phyloP scores from a whole-genome alignment of 345 rosid species.

The Leavenworthia alabamica region DNA sequence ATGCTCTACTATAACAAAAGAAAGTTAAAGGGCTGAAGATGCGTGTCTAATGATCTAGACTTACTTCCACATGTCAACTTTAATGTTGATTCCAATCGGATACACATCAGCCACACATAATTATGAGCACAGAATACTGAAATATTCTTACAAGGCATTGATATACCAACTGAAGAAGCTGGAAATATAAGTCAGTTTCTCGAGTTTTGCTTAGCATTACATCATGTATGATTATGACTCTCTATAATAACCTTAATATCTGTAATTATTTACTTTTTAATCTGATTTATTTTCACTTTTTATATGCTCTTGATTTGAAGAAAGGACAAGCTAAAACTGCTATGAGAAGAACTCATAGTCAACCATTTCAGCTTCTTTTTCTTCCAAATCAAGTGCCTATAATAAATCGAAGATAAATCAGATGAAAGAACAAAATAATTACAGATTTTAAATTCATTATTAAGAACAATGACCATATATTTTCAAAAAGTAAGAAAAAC shows the following conservation, averaged over 20 bases:
- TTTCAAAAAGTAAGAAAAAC: conserved; percentile 65
- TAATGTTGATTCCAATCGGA: no score
- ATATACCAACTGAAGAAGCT: conserved; percentile 43
- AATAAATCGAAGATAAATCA: background rate
- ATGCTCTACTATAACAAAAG: no score
- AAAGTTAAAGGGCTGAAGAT: no score
- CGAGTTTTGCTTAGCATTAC: conserved; percentile 73
- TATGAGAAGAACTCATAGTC: conserved; percentile 42
- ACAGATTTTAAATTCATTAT: background rate
- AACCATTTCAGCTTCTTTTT: conserved; percentile 62
- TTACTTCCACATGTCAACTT: no score
- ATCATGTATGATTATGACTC: conserved; percentile 32
- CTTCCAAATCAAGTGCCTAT: conserved; percentile 59
- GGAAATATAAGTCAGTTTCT: conserved; percentile 69
- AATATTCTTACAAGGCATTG: background rate
- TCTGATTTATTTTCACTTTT: no score
- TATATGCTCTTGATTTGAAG: no score
- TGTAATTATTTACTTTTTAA: no score
- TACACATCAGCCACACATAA: no score
- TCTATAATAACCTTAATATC: no score
- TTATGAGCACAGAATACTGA: no score
- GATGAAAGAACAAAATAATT: background rate
- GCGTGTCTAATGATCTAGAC: no score
- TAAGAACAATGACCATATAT: conserved; percentile 30
- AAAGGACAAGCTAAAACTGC: no score